Conservation (phyloP, 1,284 basidiomycete genomes). For the Ganoderma resinaceum region DNA sequence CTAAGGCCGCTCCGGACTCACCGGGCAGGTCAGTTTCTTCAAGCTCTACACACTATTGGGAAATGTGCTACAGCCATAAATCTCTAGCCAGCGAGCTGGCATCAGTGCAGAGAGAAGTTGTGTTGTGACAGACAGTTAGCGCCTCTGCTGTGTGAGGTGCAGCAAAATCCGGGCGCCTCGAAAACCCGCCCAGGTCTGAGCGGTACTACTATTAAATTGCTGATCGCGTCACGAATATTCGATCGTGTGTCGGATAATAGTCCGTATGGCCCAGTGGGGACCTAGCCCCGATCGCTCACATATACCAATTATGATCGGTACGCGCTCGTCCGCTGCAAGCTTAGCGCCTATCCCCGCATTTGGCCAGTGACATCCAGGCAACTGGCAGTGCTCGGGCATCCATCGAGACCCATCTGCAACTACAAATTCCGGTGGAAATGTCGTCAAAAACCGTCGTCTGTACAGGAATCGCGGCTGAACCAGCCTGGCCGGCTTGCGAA, state of each 20-base stretch:
- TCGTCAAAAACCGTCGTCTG: not conserved
- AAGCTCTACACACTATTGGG: too few relatives aligned
- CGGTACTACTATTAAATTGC: too few relatives aligned
- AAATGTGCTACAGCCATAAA: too few relatives aligned
- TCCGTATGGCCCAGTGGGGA: not conserved
- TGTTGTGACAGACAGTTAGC: too few relatives aligned
- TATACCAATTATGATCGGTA: not conserved
- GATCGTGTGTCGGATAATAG: not conserved
- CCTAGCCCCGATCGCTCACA: not conserved
- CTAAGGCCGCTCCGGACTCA: too few relatives aligned
- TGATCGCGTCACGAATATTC: not conserved
- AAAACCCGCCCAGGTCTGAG: too few relatives aligned
- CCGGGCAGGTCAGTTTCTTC: too few relatives aligned
- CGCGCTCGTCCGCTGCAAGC: not conserved
- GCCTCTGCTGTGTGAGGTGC: too few relatives aligned
- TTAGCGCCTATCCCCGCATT: not conserved
- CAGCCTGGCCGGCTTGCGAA: not conserved
- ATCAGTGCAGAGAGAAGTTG: too few relatives aligned
- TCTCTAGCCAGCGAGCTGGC: too few relatives aligned
- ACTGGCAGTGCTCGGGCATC: not conserved
- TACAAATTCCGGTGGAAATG: not conserved
- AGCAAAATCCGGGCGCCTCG: too few relatives aligned
- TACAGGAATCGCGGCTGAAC: not conserved
- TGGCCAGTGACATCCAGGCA: not conserved
- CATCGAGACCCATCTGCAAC: not conserved